Base-by-base conservation (phyloP, 768 basidiomycete genomes). In the Rhodosporidiobolus odoratus region DNA sequence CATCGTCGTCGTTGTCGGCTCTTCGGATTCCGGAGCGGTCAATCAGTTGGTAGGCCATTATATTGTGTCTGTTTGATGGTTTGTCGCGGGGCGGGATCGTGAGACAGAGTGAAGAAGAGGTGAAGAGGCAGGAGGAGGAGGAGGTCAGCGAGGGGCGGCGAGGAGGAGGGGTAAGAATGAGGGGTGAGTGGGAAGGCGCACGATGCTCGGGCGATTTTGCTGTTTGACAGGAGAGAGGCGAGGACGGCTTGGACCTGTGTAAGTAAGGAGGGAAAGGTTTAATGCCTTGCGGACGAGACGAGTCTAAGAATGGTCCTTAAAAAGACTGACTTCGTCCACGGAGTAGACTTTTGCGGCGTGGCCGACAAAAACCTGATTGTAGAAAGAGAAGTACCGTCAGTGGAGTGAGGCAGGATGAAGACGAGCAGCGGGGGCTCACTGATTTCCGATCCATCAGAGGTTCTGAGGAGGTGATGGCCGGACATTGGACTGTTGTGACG, bases 1-100 rank as follows among this genome's bases (percentile, higher is more conserved):
- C 91, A 67, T 97, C 90, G 69, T 98, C 94, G 66, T 94, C 91
- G 68, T 96, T 94, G 77, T 97, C 94, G 92, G 73, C 45, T 30
- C 48, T 56, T 19, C 34, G 54, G 5, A 48, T 62, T 0, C 65
- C 71, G 68, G 69, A 61, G 32, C 30, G 12, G 1, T 40, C 35
- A 13, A 37, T 43, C 38, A 73, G 37, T 16, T 69, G 65, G 37
- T 66, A 75, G 25, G 65, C 53, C 19, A 27, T 69, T 30, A 63
- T 59, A 53, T 74, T 23, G 89, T 89, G 80, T 89, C 89, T 32
- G 89, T n/a, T n/a, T n/a, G n/a, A n/a, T n/a, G n/a, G n/a, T n/a
- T n/a, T n/a, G n/a, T n/a, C n/a, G n/a, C n/a, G n/a, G n/a, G n/a
- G n/a, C n/a, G n/a, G n/a, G n/a, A n/a, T n/a, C n/a, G n/a, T 85